Percentiles rank a stretch among this genome's conserved stretches.
These are phyloP conservation scores for Pseudocercospora eumusae DNA, from an alignment of 2,329 filamentous ascomycete genomes.

Conservation along the genomic window DNA sequence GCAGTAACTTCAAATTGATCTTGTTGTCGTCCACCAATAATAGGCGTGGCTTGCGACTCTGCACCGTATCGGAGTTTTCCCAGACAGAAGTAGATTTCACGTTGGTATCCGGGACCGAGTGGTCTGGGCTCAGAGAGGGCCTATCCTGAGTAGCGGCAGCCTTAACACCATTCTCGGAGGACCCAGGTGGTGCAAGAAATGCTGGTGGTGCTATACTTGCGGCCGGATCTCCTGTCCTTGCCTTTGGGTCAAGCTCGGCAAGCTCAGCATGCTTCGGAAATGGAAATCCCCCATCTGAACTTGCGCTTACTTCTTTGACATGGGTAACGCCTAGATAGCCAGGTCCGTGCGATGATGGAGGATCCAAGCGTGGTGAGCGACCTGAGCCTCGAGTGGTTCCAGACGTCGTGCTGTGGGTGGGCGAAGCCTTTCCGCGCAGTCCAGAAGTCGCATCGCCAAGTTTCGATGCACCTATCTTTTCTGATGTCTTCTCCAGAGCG, in stretches of 20 bases:
- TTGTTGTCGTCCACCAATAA: constrained; percentile 37
- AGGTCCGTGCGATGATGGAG: neutral
- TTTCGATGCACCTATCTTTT: neutral
- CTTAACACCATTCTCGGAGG: neutral
- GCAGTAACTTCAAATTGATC: constrained; percentile 33
- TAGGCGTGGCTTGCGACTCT: constrained; percentile 24
- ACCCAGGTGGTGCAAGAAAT: neutral
- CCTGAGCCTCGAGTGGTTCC: neutral
- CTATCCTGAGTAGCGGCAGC: neutral
- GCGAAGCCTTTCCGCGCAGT: neutral
- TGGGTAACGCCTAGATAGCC: neutral
- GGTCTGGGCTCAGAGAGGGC: neutral
- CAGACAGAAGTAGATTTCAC: constrained; percentile 5
- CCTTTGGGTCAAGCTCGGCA: neutral
- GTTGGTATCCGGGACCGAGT: neutral
- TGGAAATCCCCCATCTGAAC: constrained; percentile 21
- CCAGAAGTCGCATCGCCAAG: neutral
- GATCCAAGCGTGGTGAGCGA: neutral
- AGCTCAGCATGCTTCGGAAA: constrained; percentile 5
- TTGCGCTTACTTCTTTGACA: constrained; percentile 11
- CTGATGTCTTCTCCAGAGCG: constrained; percentile 19
- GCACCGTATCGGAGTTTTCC: constrained; percentile 7
- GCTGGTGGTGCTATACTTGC: neutral
- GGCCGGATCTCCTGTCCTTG: neutral
- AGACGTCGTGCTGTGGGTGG: neutral